Evolutionary conservation across 2,329 filamentous ascomycete genomes (phyloP), one percentile per base, ranked within the genome.

Genomic region (Exutisphaerella laricina): DNA sequence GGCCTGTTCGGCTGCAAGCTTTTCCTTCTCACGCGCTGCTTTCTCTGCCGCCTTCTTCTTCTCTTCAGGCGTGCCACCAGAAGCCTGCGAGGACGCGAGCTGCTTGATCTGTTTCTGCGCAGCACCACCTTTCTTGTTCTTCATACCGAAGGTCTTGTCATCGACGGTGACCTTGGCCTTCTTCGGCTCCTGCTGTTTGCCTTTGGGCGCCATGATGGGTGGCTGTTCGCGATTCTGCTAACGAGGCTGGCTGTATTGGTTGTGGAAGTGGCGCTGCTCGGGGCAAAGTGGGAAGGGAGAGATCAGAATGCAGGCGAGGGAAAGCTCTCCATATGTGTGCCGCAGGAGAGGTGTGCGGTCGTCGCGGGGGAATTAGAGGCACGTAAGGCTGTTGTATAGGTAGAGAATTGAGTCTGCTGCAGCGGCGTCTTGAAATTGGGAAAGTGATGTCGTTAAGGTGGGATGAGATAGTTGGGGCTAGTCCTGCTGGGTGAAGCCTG

Each of bases 101-200:
- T 88, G 85, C 46, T 85, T 83, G 63, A 98, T 97, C 57, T 89
- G 80, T 69, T 82, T 94, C 70, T 97, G 87, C 42, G 88, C 90
- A 39, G 80, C 82, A 44, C 80, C 84, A 56, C 92, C 92, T 76
- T 96, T 98, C 75, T 98, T 98, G 65, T 98, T 98, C 73, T 98
- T 98, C 92, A 98, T 97, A 59, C 92, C 92, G 75, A 98, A 98
- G 36, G 92, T 95, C 72, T 90, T 92, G 74, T 98, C 92, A 7
- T 56, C 58, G 51, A 92, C 88, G 51, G 88, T 85, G 32, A 74
- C 60, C 70, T 88, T 88, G 57, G 65, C 64, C 55, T 67, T 66
- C 60, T 71, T 70, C 44, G 70, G 68, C 60, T 63, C 63, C 52
- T 68, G 64, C 36, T 67, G 63, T 59, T 69, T 69, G 49, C 64